Base-by-base conservation (phyloP, 306 rosid genomes). In the Quercus wislizeni region DNA sequence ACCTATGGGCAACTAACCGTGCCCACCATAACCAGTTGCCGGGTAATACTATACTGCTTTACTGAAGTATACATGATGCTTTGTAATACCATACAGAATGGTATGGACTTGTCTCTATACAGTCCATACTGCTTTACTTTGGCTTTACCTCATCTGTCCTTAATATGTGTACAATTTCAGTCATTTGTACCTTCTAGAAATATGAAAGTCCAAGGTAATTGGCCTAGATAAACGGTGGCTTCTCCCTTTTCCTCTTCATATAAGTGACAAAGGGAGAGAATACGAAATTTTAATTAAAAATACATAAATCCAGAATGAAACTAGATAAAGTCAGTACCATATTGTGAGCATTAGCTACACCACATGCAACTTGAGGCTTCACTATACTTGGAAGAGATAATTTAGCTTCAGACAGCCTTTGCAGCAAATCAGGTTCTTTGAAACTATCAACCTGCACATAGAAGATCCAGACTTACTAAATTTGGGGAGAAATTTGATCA, bases 341-440 rank as follows among this genome's bases (percentile, higher is more conserved):
- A 75, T 82, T 90, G 80, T 94, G 99, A 56, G 98, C 93, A 79
- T 88, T 87, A 64, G 92, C 82, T 56, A 90, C 91, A 46, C 99
- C 98, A 76, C 99, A 92, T 76, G 99, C 97, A 89, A 91, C 94
- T 84, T 91, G 90, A n/a, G 99, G 97, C 88, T 95, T 95, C 83
- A 91, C 93, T 49, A 94, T 90, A 68, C 92, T 82, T 7, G 99
- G 99, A 80, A 91, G 90, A 81, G 88, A 77, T 83, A 95, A 62
- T 71, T 83, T 86, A 74, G 97, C 93, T 78, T 83, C 84, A 25
- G 87, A 81, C 51, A 95, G 77, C 79, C 80, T 86, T 69, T 83
- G 79, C 31, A 68, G 64, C 75, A 89, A 83, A 88, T 86, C 80
- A 71, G 83, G 81, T 77, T 85, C 81, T 18, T 82, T 79, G 78